phyloP scores from a whole-genome alignment of 2,329 filamentous ascomycete genomes.

The Fusarium secorum region DNA sequence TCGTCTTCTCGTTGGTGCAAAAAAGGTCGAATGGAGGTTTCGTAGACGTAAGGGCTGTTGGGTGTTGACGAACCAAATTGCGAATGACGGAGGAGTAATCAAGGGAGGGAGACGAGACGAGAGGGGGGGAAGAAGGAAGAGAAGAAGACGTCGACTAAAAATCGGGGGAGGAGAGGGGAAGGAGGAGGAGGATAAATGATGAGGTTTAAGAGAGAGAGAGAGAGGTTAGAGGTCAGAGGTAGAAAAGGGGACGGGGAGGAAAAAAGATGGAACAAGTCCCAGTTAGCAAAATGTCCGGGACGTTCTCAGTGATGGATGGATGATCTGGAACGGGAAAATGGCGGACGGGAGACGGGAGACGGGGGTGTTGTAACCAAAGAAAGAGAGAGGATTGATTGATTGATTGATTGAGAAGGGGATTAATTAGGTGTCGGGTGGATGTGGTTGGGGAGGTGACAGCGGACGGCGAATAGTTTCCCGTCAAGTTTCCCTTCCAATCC shows the following conservation, averaged over 20 bases:
- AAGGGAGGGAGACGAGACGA: constrained; percentile 15
- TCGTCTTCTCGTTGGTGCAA: constrained; percentile 27
- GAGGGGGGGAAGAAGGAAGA: constrained; percentile 5
- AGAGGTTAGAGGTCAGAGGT: constrained; percentile 4
- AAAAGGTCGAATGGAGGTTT: constrained; percentile 20
- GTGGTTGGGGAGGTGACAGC: constrained; percentile 42
- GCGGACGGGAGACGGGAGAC: constrained; percentile 40
- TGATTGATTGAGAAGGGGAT: constrained; percentile 28
- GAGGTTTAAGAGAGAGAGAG: constrained; percentile 11
- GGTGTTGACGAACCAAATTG: constrained; percentile 22
- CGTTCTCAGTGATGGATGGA: constrained; percentile 32
- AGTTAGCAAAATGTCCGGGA: constrained; percentile 35
- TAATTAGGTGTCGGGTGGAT: constrained; percentile 32
- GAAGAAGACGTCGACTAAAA: constrained; percentile 20
- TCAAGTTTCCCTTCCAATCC: constrained; percentile 21
- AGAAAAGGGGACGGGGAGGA: constrained; percentile 16
- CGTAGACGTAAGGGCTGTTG: constrained; percentile 29
- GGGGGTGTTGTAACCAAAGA: constrained; percentile 10
- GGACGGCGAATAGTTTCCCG: constrained; percentile 27
- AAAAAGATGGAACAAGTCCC: constrained; percentile 27
- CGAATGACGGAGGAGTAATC: constrained; percentile 18
- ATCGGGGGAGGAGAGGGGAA: constrained; percentile 11
- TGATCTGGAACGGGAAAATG: constrained; percentile 41
- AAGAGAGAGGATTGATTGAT: background rate
- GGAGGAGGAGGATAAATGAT: constrained; percentile 21